phyloP scores from a whole-genome alignment of 1,139 yeast species.

The Debaryomyces psychrophilus region DNA sequence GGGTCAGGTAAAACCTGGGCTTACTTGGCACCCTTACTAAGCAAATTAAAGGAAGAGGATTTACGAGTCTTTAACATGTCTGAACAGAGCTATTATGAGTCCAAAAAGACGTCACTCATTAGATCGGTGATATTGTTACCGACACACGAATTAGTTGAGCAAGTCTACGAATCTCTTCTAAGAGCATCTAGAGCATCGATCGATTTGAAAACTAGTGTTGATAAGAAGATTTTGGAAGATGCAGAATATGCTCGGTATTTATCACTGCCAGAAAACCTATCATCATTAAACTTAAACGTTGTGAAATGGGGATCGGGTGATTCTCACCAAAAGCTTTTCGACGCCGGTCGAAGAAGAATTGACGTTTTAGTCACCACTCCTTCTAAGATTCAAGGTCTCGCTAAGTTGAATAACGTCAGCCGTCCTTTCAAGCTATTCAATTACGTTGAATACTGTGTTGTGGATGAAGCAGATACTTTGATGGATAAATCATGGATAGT shows the following conservation, averaged over 20 bases:
- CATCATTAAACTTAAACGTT: constrained; percentile 45
- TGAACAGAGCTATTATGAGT: constrained; percentile 32
- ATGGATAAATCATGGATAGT: constrained; percentile 81
- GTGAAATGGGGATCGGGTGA: constrained; percentile 62
- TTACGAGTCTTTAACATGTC: constrained; percentile 30
- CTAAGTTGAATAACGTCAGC: constrained; percentile 45
- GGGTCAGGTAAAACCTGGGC: constrained; percentile 98
- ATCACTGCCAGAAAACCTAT: constrained; percentile 26
- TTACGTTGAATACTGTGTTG: constrained; percentile 61
- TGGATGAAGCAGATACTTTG: constrained; percentile 96
- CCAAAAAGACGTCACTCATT: constrained; percentile 46
- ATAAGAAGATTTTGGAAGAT: constrained; percentile 20
- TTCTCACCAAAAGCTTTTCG: constrained; percentile 52
- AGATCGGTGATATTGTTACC: constrained; percentile 80
- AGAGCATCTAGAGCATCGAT: constrained; percentile 36
- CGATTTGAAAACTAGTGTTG: constrained; percentile 22
- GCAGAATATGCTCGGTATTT: constrained; percentile 28
- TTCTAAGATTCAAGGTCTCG: constrained; percentile 55
- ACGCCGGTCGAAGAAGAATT: constrained; percentile 52
- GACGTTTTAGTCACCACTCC: constrained; percentile 90
- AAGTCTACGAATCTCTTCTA: constrained; percentile 61
- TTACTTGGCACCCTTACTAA: constrained; percentile 74
- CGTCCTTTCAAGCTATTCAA: constrained; percentile 52
- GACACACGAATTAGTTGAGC: constrained; percentile 85
- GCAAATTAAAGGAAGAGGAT: constrained; percentile 64